phyloP scores from a whole-genome alignment of 768 basidiomycete genomes.

The Boletus reticulatus region DNA sequence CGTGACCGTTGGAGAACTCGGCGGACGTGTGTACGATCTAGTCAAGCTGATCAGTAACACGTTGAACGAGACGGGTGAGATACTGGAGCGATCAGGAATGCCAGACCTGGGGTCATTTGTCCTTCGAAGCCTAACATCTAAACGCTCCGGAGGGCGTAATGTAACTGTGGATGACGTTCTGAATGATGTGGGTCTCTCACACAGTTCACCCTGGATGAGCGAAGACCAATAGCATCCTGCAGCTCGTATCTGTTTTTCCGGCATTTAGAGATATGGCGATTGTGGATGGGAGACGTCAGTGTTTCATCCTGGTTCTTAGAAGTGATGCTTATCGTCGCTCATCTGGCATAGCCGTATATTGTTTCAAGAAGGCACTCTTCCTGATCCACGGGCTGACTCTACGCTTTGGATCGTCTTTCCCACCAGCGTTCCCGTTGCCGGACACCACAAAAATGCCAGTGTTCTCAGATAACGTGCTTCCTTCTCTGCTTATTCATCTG shows the following conservation, averaged over 20 bases:
- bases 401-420: constrained; percentile 58
- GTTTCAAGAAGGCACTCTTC: constrained; percentile 89
- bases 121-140: constrained; percentile 56
- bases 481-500: constrained; percentile 77
- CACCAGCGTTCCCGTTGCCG: constrained; percentile 61
- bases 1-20: constrained; percentile 70
- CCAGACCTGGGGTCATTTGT: constrained; percentile 74
- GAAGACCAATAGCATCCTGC: constrained; percentile 8
- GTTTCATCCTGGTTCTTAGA: constrained; percentile 5
- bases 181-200: constrained; percentile 50
- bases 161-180: constrained; percentile 57
- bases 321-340: neutral
- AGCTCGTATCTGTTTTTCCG: constrained; percentile 78
- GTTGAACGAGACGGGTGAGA: constrained; percentile 70
- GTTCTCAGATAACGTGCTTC: constrained; percentile 81
- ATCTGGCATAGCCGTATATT: constrained; percentile 61
- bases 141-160: constrained; percentile 27
- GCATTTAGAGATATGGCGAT: constrained; percentile 77
- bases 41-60: constrained; percentile 63
- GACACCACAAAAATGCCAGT: constrained; percentile 57
- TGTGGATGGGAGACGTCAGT: constrained; percentile 60
- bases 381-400: constrained; percentile 66
- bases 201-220: neutral
- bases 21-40: constrained; percentile 71
- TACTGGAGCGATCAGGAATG: constrained; percentile 60